phyloP scores from a whole-genome alignment of 164 flowering plant genomes.

The Vitis amurensis region DNA sequence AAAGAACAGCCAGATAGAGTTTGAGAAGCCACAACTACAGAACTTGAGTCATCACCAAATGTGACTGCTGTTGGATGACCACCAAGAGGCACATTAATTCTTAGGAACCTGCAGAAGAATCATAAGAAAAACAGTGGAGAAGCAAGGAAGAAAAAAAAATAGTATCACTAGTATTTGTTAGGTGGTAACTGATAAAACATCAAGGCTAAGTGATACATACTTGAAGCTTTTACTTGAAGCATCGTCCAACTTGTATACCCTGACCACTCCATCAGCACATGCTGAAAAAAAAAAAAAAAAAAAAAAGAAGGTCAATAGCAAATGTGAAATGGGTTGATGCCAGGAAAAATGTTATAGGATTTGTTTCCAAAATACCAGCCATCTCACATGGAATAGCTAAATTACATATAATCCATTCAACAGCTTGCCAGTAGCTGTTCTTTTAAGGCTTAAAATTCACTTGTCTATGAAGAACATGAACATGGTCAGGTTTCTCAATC shows the following conservation, averaged over 20 bases:
- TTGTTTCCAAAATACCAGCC: too few species aligned
- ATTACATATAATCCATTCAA: too few species aligned
- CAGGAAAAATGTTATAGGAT: too few species aligned
- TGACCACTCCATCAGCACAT: constrained; percentile 87
- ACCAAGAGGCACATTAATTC: constrained; percentile 87
- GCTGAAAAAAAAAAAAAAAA: constrained; percentile 47
- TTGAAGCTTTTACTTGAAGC: constrained; percentile 88
- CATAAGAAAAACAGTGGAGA: background rate
- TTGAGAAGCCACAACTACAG: constrained; percentile 81
- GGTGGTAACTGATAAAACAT: background rate
- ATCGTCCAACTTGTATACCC: constrained; percentile 92
- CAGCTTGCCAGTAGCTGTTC: too few species aligned
- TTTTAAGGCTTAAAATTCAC: too few species aligned
- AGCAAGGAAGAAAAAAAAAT: background rate
- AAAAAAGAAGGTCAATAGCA: background rate
- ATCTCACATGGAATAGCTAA: too few species aligned
- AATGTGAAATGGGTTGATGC: too few species aligned
- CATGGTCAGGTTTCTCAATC: too few species aligned
- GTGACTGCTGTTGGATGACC: constrained; percentile 80
- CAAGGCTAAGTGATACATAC: constrained; percentile 41
- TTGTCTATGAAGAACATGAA: too few species aligned
- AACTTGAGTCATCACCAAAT: constrained; percentile 75
- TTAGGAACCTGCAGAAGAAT: constrained; percentile 60
- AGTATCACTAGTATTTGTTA: background rate
- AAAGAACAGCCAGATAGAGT: constrained; percentile 71